These are phyloP conservation scores for Hypoxylon trugodes DNA, from an alignment of 495 filamentous ascomycete species.

Conservation along the genomic window DNA sequence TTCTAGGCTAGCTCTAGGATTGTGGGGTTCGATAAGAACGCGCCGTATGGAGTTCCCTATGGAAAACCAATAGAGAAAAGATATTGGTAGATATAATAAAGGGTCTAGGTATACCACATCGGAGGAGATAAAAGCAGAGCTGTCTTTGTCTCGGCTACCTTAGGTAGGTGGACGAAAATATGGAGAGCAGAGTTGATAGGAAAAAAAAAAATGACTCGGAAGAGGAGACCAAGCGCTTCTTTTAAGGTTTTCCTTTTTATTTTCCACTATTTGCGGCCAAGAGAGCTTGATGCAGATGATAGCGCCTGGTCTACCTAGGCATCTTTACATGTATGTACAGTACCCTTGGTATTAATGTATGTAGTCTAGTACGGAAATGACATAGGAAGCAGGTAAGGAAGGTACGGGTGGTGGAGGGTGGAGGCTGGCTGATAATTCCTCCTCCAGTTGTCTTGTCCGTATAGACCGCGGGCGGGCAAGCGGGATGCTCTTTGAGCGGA, in stretches of 20 bases:
- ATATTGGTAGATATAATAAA: slow-evolving; percentile 1
- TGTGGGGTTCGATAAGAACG: slow-evolving; percentile 17
- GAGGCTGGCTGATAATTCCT: background rate
- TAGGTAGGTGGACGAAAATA: slow-evolving; percentile 18
- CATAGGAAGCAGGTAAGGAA: slow-evolving; percentile 8
- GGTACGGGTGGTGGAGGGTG: slow-evolving; percentile 8
- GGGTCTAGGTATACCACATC: slow-evolving; percentile 1
- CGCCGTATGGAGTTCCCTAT: background rate
- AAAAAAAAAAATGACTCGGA: slow-evolving; percentile 17
- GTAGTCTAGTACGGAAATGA: slow-evolving; percentile 34
- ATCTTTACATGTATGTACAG: slow-evolving; percentile 27
- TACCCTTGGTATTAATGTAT: slow-evolving; percentile 38
- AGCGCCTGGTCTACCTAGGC: slow-evolving; percentile 14
- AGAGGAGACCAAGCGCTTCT: slow-evolving; percentile 30
- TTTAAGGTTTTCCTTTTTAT: slow-evolving; percentile 32
- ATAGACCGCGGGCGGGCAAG: slow-evolving; percentile 30
- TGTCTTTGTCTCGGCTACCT: slow-evolving; percentile 29
- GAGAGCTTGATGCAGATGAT: slow-evolving; percentile 24
- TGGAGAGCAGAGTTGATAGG: slow-evolving; percentile 24
- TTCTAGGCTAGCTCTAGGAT: slow-evolving; percentile 18
- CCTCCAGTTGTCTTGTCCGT: background rate
- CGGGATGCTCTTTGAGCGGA: slow-evolving; percentile 35
- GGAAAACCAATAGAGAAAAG: background rate
- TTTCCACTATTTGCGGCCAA: slow-evolving; percentile 27
- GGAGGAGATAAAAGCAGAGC: background rate